Percentiles rank a stretch among this genome's conserved stretches.
Evolutionary conservation across 305 asterid genomes (phyloP).

Genomic region (Solanum chacoense): DNA sequence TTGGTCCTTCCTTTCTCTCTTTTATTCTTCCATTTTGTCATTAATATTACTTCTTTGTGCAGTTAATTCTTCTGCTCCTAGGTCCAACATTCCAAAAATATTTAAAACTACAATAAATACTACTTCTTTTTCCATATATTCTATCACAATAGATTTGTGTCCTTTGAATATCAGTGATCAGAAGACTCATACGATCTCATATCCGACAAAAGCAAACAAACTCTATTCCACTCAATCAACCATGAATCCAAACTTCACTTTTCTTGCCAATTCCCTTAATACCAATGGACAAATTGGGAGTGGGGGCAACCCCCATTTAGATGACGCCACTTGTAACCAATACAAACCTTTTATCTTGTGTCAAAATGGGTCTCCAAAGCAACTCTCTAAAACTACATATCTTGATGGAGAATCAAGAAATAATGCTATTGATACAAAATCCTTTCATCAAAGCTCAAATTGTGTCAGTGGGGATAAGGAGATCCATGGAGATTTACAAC

Average conservation of each 20-base stretch:
- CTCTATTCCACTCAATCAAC: not conserved
- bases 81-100: not conserved
- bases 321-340: not conserved
- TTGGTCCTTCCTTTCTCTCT: not conserved
- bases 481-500: not conserved
- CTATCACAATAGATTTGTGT: not conserved
- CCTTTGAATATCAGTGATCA: not conserved
- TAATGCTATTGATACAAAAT: not conserved
- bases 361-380: not conserved
- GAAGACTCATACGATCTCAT: not conserved
- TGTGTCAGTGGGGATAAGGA: not conserved
- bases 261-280: not conserved
- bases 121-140: not conserved
- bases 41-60: too few relatives aligned
- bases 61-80: too few relatives aligned
- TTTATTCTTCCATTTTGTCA: not conserved
- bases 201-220: not conserved
- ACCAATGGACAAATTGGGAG: not conserved
- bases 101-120: not conserved
- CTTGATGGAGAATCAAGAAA: not conserved
- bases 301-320: not conserved
- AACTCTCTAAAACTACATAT: not conserved
- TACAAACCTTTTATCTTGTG: not conserved
- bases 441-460: not conserved
- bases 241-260: not conserved